These are phyloP conservation scores for Rhododendron ferrugineum DNA, from an alignment of 148 eudicot species.

Conservation along the genomic window DNA sequence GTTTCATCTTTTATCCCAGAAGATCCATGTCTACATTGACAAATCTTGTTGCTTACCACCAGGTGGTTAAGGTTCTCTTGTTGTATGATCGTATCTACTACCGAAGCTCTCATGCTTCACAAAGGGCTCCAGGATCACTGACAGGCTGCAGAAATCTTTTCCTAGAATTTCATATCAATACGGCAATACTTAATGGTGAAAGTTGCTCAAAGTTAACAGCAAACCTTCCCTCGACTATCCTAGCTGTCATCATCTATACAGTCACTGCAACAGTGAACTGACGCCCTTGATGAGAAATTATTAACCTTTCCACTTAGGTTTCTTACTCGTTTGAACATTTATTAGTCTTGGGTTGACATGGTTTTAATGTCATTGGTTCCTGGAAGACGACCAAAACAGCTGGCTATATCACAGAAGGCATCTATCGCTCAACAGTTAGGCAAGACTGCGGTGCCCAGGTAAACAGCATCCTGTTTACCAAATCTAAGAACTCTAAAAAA, in stretches of 20 bases:
- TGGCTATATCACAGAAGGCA: not conserved
- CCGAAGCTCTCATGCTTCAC: not conserved
- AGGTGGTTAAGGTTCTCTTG: not conserved
- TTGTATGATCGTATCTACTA: not conserved
- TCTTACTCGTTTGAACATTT: not conserved
- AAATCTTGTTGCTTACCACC: not conserved
- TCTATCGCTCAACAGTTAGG: not conserved
- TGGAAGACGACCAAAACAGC: not conserved
- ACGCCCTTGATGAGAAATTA: conserved; percentile 2
- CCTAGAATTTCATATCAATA: not conserved
- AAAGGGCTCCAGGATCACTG: not conserved
- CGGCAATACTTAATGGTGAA: not conserved
- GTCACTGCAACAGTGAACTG: not conserved
- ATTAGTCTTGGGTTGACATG: not conserved
- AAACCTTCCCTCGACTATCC: not conserved
- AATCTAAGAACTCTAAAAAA: not conserved
- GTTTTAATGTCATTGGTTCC: not conserved
- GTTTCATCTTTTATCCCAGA: not conserved
- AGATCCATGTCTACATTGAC: not conserved
- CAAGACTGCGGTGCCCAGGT: not conserved
- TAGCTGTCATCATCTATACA: not conserved
- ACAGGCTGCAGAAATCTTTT: not conserved
- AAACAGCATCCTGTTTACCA: not conserved
- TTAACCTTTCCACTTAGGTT: not conserved
- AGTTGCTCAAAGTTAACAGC: not conserved